These are phyloP conservation scores for Licmophora abbreviata DNA, from an alignment of 108 stramenopile species.

Conservation along the genomic window DNA sequence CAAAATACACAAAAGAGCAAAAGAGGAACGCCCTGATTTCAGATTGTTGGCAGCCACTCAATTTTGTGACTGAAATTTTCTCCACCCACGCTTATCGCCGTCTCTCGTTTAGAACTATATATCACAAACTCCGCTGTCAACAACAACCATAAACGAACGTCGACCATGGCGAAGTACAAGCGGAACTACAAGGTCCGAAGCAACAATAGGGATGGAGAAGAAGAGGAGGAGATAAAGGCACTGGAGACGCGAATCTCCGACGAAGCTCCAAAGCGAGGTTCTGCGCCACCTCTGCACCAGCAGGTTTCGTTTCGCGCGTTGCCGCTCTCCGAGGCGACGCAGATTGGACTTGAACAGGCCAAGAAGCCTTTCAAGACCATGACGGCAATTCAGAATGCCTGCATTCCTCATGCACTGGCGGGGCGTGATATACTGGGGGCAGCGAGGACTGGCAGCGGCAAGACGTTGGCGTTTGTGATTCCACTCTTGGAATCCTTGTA, in stretches of 20 bases:
- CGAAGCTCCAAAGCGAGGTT: constrained; percentile 65
- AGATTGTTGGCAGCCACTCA: too few species aligned
- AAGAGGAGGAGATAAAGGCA: constrained; percentile 26
- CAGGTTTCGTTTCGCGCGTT: constrained; percentile 69
- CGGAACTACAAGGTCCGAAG: constrained; percentile 1
- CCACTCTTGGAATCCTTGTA: constrained; percentile 84
- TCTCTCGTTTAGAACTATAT: too few species aligned
- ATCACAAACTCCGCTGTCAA: too few species aligned
- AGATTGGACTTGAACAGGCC: constrained; percentile 57
- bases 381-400: constrained; percentile 90
- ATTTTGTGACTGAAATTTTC: too few species aligned
- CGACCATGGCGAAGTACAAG: constrained; percentile 13
- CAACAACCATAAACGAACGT: too few species aligned
- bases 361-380: constrained; percentile 69
- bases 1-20: too few species aligned
- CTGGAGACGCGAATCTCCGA: constrained; percentile 39
- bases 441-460: constrained; percentile 91
- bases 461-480: constrained; percentile 86
- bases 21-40: too few species aligned
- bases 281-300: constrained; percentile 54
- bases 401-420: constrained; percentile 88
- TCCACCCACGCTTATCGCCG: too few species aligned
- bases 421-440: constrained; percentile 92
- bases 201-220: background rate
- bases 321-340: constrained; percentile 56